Evolutionary conservation across 1,139 yeast genomes (phyloP).

Genomic region (Taphrina betulina): DNA sequence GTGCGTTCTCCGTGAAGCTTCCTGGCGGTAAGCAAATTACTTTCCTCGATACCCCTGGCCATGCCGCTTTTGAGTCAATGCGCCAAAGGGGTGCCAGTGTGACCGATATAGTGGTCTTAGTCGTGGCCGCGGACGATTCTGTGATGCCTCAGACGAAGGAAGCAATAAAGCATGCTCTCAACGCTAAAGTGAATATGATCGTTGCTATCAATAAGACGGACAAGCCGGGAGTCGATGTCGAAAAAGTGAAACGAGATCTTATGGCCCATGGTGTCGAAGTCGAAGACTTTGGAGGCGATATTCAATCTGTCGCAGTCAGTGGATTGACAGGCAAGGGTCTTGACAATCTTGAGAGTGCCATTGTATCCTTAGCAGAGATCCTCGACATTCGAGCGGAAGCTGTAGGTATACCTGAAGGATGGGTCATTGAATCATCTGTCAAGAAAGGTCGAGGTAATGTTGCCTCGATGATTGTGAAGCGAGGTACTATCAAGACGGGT

Average conservation of each 20-base stretch:
- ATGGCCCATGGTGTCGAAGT: constrained; percentile 76
- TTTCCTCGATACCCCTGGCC: constrained; percentile 96
- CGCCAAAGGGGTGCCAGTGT: constrained; percentile 93
- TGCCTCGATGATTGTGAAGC: constrained; percentile 77
- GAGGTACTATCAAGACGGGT: constrained; percentile 75
- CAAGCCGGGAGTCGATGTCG: constrained; percentile 68
- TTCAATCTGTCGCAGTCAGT: constrained; percentile 82
- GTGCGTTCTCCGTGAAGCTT: constrained; percentile 86
- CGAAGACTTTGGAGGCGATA: constrained; percentile 94
- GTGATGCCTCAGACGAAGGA: constrained; percentile 97
- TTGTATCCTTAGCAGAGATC: constrained; percentile 78
- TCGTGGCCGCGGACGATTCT: constrained; percentile 97
- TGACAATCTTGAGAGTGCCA: constrained; percentile 86
- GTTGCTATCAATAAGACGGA: constrained; percentile 95
- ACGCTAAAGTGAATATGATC: constrained; percentile 78
- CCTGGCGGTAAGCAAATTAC: constrained; percentile 75
- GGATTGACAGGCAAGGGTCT: constrained; percentile 84
- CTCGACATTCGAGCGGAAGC: constrained; percentile 70
- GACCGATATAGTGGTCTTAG: constrained; percentile 87
- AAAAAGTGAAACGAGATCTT: constrained; percentile 72
- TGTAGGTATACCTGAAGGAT: constrained; percentile 64
- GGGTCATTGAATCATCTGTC: constrained; percentile 82
- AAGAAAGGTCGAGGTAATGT: constrained; percentile 69
- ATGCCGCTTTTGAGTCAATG: constrained; percentile 94
- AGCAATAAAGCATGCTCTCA: constrained; percentile 89